Percentiles rank a stretch among this genome's conserved stretches.
phyloP scores from a whole-genome alignment of 768 basidiomycete genomes.

The Fomitopsis serialis region DNA sequence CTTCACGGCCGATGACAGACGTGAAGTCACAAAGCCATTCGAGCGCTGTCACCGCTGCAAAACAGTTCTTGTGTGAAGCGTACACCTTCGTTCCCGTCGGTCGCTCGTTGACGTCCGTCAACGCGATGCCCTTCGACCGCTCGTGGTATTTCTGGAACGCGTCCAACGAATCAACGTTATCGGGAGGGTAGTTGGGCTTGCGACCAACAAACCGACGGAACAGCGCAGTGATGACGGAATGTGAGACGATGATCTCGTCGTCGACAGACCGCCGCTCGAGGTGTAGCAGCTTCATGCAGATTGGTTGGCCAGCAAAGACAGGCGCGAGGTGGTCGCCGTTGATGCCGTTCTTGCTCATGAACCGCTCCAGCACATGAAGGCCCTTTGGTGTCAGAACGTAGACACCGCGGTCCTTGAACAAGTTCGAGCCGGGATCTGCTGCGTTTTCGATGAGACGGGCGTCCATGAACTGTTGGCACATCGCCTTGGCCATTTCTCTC shows the following conservation, averaged over 20 bases:
- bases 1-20: conserved; percentile 91
- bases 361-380: conserved; percentile 97
- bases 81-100: conserved; percentile 47
- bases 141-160: conserved; percentile 73
- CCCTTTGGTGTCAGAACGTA: conserved; percentile 97
- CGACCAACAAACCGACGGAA: conserved; percentile 95
- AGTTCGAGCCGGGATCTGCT: conserved; percentile 77
- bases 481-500: conserved; percentile 98
- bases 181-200: conserved; percentile 69
- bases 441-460: conserved; percentile 97
- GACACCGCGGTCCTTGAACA: conserved; percentile 97
- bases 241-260: conserved; percentile 96
- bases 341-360: conserved; percentile 99
- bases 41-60: conserved; percentile 79
- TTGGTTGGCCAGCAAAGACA: conserved; percentile 89
- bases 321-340: conserved; percentile 86
- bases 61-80: conserved; percentile 62
- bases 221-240: conserved; percentile 88
- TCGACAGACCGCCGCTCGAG: conserved; percentile 89
- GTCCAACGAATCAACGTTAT: conserved; percentile 44
- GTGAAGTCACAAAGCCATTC: conserved; percentile 99
- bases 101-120: conserved; percentile 70
- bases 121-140: conserved; percentile 64
- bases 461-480: conserved; percentile 99
- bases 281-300: conserved; percentile 96